Evolutionary conservation across 202 grass and related monocot species (phyloP), one percentile per base, ranked within the genome.

Genomic region (Setaria italica): DNA sequence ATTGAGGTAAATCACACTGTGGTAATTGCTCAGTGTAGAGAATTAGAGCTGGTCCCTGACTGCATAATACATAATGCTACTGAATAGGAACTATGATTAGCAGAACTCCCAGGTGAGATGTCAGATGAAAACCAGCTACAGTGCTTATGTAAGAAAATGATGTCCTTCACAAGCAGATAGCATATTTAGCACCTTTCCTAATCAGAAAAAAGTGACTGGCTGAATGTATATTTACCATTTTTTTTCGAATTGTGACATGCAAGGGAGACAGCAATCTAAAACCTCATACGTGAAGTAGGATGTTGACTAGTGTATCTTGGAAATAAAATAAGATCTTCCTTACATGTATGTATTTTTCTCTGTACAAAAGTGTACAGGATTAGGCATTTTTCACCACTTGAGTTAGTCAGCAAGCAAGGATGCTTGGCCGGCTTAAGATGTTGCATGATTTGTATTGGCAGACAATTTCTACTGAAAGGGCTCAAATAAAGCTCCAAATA

Each of bases 261-360:
- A 71, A 84, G 2, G 19, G 48, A 70, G 76, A 70, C 71, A 89
- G 19, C 47, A 77, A 59, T 39, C 37, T 63, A 78, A 50, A 83
- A 66, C 4, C 14, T 59, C 29, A 46, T 9, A 70, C 49, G 72
- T 19, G 15, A 62, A 75, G 82, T 17, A 71, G 4, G 9, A 42
- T 45, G 34, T 47, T 21, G 8, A 82, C 60, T 68, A 13, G 33
- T 8, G 78, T 79, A 49, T 87, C 50, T 53, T 55, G 17, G 13
- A 73, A 74, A 62, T 63, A 29, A 9, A 45, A 21, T 34, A 83
- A 79, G 25, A 87, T 69, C 53, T 62, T 69, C 65, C 66, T 83
- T 66, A 39, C 16, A 17, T 11, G 12, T 53, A 59, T 51, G 45
- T 32, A 20, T 60, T 83, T 59, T 84, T 10, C 54, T 80, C 14